phyloP scores from a whole-genome alignment of 257 asterid genomes.

The Solanum chiquidenum region DNA sequence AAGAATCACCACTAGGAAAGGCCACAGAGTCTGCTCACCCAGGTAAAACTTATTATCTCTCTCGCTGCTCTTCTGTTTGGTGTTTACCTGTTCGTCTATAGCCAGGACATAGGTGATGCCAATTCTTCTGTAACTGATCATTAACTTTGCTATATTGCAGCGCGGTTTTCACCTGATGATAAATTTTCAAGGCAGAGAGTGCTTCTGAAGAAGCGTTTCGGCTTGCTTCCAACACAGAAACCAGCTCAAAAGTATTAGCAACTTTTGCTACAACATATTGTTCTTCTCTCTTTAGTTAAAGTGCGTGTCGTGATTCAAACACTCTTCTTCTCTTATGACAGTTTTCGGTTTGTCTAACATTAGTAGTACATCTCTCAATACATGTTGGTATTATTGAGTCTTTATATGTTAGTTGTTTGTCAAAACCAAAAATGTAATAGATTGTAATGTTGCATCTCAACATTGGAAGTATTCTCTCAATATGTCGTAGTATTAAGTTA shows the following conservation, averaged over 20 bases:
- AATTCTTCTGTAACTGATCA: neutral
- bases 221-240: conserved; percentile 72
- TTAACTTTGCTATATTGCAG: conserved; percentile 18
- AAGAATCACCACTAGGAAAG: conserved; percentile 58
- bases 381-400: neutral
- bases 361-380: neutral
- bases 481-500: neutral
- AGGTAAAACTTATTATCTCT: conserved; percentile 21
- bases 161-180: conserved; percentile 82
- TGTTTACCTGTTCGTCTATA: neutral
- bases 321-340: neutral
- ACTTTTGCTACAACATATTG: neutral
- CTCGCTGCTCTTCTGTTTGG: neutral
- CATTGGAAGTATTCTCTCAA: neutral
- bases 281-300: neutral
- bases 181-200: conserved; percentile 74
- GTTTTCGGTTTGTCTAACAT: neutral
- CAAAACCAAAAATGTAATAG: neutral
- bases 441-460: neutral
- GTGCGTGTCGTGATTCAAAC: neutral
- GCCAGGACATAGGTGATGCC: neutral
- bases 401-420: neutral
- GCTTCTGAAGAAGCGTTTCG: conserved; percentile 70
- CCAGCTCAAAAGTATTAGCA: conserved; percentile 49
- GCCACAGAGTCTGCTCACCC: conserved; percentile 82